Evolutionary conservation across 1,284 basidiomycete species (phyloP).

Genomic region (Puccinia polysora): DNA sequence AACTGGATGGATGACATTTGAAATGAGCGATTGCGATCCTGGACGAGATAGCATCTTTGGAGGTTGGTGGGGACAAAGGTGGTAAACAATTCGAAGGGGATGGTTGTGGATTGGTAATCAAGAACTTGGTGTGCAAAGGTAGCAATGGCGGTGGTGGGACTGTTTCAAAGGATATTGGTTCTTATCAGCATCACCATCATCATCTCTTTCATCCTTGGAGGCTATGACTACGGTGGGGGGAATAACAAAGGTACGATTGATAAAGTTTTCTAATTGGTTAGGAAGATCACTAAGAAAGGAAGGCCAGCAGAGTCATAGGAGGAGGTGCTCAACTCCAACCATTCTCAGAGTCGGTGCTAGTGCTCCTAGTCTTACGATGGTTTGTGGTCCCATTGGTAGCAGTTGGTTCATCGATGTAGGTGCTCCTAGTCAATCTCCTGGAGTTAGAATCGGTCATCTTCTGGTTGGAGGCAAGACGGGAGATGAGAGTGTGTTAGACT

Average conservation of each 20-base stretch:
- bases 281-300: neutral
- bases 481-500: too few species aligned
- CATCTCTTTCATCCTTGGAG: neutral
- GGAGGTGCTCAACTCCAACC: constrained; percentile 40
- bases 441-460: constrained; percentile 1
- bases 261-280: too few species aligned
- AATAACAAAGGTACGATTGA: too few species aligned
- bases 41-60: constrained; percentile 4
- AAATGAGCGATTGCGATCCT: constrained; percentile 35
- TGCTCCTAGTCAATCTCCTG: constrained; percentile 26
- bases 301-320: neutral
- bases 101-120: constrained; percentile 19
- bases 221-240: neutral
- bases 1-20: constrained; percentile 14
- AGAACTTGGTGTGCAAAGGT: constrained; percentile 25
- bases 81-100: neutral
- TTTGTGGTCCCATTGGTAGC: neutral
- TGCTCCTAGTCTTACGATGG: constrained; percentile 12
- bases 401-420: constrained; percentile 21
- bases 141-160: constrained; percentile 40
- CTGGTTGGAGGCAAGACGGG: too few species aligned
- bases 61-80: neutral
- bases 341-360: constrained; percentile 40
- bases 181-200: neutral
- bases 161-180: neutral